Evolutionary conservation across 2,329 filamentous ascomycete species (phyloP), one percentile per base, ranked within the genome.

Genomic region (Talaromyces sp.): DNA sequence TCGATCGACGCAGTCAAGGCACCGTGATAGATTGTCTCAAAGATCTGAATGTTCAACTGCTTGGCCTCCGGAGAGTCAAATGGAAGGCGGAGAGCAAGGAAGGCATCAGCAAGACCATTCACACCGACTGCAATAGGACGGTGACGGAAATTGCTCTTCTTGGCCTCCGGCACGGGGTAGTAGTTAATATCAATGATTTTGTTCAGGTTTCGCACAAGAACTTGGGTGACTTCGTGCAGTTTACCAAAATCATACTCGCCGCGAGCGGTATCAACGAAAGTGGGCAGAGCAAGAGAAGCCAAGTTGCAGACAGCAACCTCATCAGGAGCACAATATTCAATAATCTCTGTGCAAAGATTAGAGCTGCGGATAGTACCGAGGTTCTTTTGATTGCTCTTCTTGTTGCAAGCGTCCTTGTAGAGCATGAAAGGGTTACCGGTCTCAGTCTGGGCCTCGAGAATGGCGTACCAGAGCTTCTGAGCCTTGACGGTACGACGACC

Each of bases 311-410:
- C 95, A 69, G 95, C 95, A 58, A 99, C 95, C 85, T 99, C 95
- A 78, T 99, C 95, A 39, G 95, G 93, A 39, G 95, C 92, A 68
- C 84, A 96, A 83, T 97, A 99, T 82, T 99, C 95, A 68, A 99
- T 86, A 71, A 99, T 99, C 80, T 99, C 95, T 58, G 93, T 98
- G 87, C 95, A 99, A 56, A 99, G 84, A 79, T 99, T 99, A 73
- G 95, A 99, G 84, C 92, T 97, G 79, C 92, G 92, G 72, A 99
- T 99, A 66, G 93, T 97, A 68, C 95, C 95, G 35, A 99, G 85
- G 81, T 99, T 99, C 89, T 99, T 98, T 83, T 99, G 95, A 86
- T 99, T 99, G 84, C 93, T 97, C 89, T 99, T 99, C 77, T 88
- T 88, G 86, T 99, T 99, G 87, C 90, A 93, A 73, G 88, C 86